Conservation (phyloP, 2,329 filamentous ascomycete genomes). For the Diaporthe sp. region DNA sequence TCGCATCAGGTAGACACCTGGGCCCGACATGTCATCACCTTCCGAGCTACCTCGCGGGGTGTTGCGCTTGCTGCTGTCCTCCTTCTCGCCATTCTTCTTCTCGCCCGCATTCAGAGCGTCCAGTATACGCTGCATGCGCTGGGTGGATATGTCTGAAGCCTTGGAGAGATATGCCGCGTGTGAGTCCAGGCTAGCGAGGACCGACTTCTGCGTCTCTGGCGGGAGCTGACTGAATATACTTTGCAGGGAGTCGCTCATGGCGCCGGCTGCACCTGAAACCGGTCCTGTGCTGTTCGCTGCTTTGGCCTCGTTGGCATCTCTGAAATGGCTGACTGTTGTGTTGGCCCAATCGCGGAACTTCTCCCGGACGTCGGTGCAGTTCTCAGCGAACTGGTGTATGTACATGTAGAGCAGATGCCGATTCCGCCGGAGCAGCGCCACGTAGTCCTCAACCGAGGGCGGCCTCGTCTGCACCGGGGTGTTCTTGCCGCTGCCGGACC, state of each 20-base stretch:
- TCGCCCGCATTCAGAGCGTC: constrained; percentile 17
- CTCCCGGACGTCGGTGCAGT: constrained; percentile 74
- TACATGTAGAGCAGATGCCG: constrained; percentile 75
- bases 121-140: constrained; percentile 49
- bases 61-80: not conserved
- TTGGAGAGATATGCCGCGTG: constrained; percentile 71
- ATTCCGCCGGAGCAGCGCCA: constrained; percentile 75
- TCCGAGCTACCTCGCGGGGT: constrained; percentile 9
- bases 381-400: constrained; percentile 76
- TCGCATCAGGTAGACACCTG: constrained; percentile 78
- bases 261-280: constrained; percentile 37
- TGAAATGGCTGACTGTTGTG: constrained; percentile 69
- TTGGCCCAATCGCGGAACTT: constrained; percentile 74
- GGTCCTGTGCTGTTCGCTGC: not conserved
- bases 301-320: constrained; percentile 42
- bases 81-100: not conserved
- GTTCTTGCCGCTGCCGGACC: constrained; percentile 46
- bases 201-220: constrained; percentile 54
- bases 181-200: constrained; percentile 67
- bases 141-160: constrained; percentile 65
- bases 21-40: constrained; percentile 64
- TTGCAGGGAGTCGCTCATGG: constrained; percentile 56
- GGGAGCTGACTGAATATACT: constrained; percentile 62
- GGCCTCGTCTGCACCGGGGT: constrained; percentile 51
- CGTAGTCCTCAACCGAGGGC: constrained; percentile 79